A percentile compares a stretch with the other conserved stretches of the same genome.
Evolutionary conservation across 202 grass and related monocot species (phyloP).

Genomic region (Dendrocalamus latiflorus): DNA sequence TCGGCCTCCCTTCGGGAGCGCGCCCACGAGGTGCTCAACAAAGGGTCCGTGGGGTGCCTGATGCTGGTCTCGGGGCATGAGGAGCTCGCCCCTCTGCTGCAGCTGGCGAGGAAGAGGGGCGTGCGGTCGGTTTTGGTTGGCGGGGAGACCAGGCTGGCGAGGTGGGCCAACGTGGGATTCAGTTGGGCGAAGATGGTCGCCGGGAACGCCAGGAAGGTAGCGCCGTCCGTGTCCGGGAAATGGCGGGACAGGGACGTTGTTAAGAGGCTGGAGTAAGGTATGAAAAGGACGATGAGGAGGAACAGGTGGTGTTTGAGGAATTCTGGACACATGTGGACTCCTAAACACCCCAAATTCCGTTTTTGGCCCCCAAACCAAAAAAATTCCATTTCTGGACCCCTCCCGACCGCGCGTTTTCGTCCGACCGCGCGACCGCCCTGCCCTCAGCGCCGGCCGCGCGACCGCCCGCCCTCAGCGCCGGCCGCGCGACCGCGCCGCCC

Average conservation of each 20-base stretch:
- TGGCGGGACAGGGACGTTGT: constrained; percentile 39
- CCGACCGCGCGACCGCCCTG: too few relatives aligned
- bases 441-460: too few relatives aligned
- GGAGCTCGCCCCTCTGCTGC: constrained; percentile 36
- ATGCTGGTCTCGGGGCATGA: constrained; percentile 39
- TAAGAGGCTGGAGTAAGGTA: constrained; percentile 46
- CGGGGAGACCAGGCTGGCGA: constrained; percentile 38
- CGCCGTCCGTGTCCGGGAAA: constrained; percentile 27
- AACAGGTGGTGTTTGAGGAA: constrained; percentile 28
- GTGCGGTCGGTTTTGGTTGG: constrained; percentile 52
- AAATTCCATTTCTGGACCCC: too few relatives aligned
- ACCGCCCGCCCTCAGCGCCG: too few relatives aligned
- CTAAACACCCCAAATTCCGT: too few relatives aligned
- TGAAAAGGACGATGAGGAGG: constrained; percentile 27
- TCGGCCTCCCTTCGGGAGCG: constrained; percentile 26
- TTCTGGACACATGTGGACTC: too few relatives aligned
- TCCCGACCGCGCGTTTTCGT: too few relatives aligned
- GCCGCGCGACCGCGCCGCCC: too few relatives aligned
- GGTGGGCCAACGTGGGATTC: constrained; percentile 46
- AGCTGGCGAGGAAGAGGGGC: constrained; percentile 37
- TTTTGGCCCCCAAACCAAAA: too few relatives aligned
- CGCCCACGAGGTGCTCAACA: constrained; percentile 47
- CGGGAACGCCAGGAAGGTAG: constrained; percentile 37
- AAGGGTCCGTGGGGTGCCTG: constrained; percentile 37
- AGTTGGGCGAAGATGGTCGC: constrained; percentile 38